Conservation (phyloP, 345 rosid genomes). For the Lepidium africanum region DNA sequence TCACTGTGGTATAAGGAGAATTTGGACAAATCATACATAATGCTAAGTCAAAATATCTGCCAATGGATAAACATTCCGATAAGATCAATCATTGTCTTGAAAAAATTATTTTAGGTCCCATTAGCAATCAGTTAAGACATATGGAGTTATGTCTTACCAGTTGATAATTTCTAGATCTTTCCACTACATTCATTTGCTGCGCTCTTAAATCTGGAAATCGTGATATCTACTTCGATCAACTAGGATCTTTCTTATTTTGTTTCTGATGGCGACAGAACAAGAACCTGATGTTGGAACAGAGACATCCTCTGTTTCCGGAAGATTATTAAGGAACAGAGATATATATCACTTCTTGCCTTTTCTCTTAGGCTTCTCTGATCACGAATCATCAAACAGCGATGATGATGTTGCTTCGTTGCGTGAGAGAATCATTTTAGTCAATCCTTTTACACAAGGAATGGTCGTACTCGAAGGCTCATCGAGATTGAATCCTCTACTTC, state of each 20-base stretch:
- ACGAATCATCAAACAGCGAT: constrained; percentile 20
- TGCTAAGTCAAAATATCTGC: not conserved
- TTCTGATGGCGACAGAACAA: constrained; percentile 32
- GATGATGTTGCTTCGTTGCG: constrained; percentile 13
- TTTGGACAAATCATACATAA: not conserved
- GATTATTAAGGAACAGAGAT: constrained; percentile 26
- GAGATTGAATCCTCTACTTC: constrained; percentile 38
- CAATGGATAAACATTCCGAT: constrained; percentile 15
- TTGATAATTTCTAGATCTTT: constrained; percentile 42
- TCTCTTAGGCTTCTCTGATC: constrained; percentile 42
- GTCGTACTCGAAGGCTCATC: constrained; percentile 48
- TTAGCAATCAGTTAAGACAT: not conserved
- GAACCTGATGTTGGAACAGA: constrained; percentile 24
- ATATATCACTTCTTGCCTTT: constrained; percentile 21
- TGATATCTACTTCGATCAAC: not conserved
- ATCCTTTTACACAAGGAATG: constrained; percentile 64
- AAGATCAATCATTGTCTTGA: constrained; percentile 13
- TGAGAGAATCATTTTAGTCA: constrained; percentile 53
- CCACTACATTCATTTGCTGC: constrained; percentile 28
- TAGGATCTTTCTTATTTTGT: not conserved
- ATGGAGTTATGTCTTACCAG: not conserved
- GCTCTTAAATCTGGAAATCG: not conserved
- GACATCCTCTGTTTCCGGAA: constrained; percentile 35
- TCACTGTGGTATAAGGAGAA: not conserved
- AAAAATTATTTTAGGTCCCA: constrained; percentile 1